These are phyloP conservation scores for Rhodotorula sp. DNA, from an alignment of 1,284 basidiomycete genomes.

Conservation along the genomic window DNA sequence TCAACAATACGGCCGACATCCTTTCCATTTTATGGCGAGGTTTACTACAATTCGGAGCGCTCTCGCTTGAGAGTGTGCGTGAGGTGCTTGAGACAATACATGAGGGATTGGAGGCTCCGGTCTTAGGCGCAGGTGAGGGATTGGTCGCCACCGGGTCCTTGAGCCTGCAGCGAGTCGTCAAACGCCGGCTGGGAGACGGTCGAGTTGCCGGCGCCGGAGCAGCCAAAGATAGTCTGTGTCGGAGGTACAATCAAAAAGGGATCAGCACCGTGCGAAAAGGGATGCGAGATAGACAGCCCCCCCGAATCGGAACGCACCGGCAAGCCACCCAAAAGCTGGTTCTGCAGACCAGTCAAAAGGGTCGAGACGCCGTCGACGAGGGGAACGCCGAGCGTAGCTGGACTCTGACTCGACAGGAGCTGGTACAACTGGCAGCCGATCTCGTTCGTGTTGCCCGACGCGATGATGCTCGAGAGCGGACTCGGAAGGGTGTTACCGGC, in stretches of 20 bases:
- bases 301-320: not conserved
- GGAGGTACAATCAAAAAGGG: no score
- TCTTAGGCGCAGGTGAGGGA: not conserved
- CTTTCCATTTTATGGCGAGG: no score
- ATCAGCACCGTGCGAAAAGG: no score
- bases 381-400: not conserved
- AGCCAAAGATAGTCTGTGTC: constrained; percentile 1
- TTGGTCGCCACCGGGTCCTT: constrained; percentile 1
- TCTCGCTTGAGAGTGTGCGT: not conserved
- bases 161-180: constrained; percentile 9
- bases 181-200: not conserved
- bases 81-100: no score
- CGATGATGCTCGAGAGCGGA: constrained; percentile 3
- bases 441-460: not conserved
- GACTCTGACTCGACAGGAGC: constrained; percentile 1
- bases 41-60: no score
- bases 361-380: not conserved
- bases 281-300: no score
- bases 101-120: not conserved
- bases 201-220: not conserved
- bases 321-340: constrained; percentile 2
- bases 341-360: constrained; percentile 3
- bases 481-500: not conserved
- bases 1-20: no score
- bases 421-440: constrained; percentile 9